Evolutionary conservation across 2,329 filamentous ascomycete species (phyloP).

Genomic region (Ophiobolus disseminans): DNA sequence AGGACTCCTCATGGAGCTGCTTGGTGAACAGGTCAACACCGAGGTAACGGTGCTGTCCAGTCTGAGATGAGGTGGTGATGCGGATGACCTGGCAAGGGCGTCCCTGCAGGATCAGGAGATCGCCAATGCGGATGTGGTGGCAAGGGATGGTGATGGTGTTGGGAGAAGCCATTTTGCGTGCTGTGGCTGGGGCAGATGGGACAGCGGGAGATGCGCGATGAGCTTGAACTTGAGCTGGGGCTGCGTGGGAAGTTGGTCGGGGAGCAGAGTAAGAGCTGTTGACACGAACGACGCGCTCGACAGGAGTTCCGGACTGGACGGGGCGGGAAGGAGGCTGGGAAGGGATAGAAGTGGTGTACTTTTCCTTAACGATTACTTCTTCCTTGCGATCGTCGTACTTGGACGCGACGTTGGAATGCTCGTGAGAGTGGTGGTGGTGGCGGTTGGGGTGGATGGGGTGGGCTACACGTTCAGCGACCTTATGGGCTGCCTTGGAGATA

Average conservation of each 20-base stretch:
- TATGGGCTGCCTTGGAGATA: slow-evolving; percentile 63
- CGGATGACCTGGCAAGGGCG: slow-evolving; percentile 99
- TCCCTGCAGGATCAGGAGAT: slow-evolving; percentile 98
- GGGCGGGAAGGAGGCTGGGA: slow-evolving; percentile 38
- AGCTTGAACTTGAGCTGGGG: slow-evolving; percentile 18
- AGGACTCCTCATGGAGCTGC: slow-evolving; percentile 98
- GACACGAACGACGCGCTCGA: slow-evolving; percentile 36
- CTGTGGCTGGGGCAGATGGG: slow-evolving; percentile 18
- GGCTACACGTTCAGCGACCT: slow-evolving; percentile 66
- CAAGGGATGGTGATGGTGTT: slow-evolving; percentile 98
- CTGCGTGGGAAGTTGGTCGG: slow-evolving; percentile 10
- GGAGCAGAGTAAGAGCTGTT: slow-evolving; percentile 48
- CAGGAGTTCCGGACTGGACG: slow-evolving; percentile 49
- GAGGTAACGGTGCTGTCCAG: slow-evolving; percentile 99
- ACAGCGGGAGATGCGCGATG: slow-evolving; percentile 26
- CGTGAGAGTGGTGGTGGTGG: slow-evolving; percentile 51
- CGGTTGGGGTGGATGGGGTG: slow-evolving; percentile 68
- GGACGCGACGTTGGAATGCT: slow-evolving; percentile 46
- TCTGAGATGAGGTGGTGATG: slow-evolving; percentile 97
- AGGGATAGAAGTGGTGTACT: slow-evolving; percentile 44
- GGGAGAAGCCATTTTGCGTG: slow-evolving; percentile 61
- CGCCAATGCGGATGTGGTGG: slow-evolving; percentile 99
- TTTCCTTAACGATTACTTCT: slow-evolving; percentile 59
- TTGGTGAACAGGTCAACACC: slow-evolving; percentile 99
- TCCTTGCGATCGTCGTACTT: slow-evolving; percentile 48